phyloP scores from a whole-genome alignment of 2,329 filamentous ascomycete genomes.

The Cladosporium halotolerans region DNA sequence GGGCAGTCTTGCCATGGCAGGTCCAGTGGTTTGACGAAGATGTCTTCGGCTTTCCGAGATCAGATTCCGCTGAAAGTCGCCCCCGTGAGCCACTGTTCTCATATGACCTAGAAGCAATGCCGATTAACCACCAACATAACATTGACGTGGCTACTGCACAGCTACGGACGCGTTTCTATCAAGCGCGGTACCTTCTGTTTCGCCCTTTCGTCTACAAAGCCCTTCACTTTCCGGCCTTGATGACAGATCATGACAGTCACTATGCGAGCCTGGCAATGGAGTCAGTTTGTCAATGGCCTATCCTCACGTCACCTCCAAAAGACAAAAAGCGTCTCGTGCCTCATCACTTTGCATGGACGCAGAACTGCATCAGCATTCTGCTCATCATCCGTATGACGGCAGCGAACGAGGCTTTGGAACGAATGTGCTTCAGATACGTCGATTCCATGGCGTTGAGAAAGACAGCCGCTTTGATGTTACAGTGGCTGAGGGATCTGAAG shows the following conservation, averaged over 20 bases:
- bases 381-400: constrained; percentile 50
- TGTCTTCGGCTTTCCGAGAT: constrained; percentile 37
- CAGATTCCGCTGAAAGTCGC: constrained; percentile 40
- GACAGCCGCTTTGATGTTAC: constrained; percentile 50
- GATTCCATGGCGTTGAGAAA: no score
- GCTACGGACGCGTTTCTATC: constrained; percentile 54
- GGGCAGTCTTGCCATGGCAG: constrained; percentile 47
- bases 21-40: constrained; percentile 54
- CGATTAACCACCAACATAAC: constrained; percentile 42
- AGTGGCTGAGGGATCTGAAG: constrained; percentile 55
- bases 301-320: constrained; percentile 6
- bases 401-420: no score
- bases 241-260: constrained; percentile 48
- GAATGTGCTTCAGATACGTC: no score
- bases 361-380: constrained; percentile 36
- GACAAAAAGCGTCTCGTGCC: not conserved
- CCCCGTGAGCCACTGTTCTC: no score
- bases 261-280: constrained; percentile 54
- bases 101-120: constrained; percentile 26
- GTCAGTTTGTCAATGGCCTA: constrained; percentile 36
- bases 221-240: constrained; percentile 49
- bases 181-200: constrained; percentile 52
- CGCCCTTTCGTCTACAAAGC: constrained; percentile 55
- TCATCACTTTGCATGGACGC: not conserved
- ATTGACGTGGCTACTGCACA: constrained; percentile 52